Evolutionary conservation across 768 basidiomycete species (phyloP).

Genomic region (Serendipita vermifera): DNA sequence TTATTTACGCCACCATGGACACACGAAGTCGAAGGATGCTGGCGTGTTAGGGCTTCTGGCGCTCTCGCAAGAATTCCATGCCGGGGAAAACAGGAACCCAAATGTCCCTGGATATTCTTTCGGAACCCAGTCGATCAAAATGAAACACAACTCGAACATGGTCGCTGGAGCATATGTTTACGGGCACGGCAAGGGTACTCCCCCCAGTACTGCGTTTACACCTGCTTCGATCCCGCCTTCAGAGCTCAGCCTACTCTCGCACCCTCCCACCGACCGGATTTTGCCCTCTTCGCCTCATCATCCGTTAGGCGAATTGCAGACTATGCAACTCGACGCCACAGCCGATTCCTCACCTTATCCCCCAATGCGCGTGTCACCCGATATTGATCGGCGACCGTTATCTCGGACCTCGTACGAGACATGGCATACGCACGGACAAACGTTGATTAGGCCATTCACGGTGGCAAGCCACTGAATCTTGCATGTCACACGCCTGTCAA

Average conservation of each 20-base stretch:
- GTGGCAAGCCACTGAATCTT: too few species aligned
- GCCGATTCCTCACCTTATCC: too few species aligned
- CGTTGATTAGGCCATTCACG: too few species aligned
- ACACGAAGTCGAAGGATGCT: neutral
- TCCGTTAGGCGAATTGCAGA: too few species aligned
- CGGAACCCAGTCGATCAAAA: too few species aligned
- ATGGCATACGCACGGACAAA: too few species aligned
- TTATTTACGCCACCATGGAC: too few species aligned
- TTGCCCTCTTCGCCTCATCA: neutral
- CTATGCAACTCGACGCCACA: too few species aligned
- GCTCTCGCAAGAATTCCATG: neutral
- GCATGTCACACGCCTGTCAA: too few species aligned
- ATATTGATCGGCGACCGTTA: too few species aligned
- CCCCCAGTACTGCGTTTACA: neutral
- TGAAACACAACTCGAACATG: neutral
- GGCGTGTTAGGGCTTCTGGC: neutral
- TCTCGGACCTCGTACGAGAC: too few species aligned
- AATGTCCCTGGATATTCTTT: neutral
- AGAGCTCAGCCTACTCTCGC: conserved; percentile 6
- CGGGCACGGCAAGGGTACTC: neutral
- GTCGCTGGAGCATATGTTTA: neutral
- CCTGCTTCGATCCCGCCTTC: neutral
- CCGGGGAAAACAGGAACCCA: neutral
- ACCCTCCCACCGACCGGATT: conserved; percentile 3
- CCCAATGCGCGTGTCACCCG: too few species aligned